Percentiles rank a stretch among this genome's conserved stretches.
These are phyloP conservation scores for Puccinia novopanici DNA, from an alignment of 1,284 basidiomycete species.

Conservation along the genomic window DNA sequence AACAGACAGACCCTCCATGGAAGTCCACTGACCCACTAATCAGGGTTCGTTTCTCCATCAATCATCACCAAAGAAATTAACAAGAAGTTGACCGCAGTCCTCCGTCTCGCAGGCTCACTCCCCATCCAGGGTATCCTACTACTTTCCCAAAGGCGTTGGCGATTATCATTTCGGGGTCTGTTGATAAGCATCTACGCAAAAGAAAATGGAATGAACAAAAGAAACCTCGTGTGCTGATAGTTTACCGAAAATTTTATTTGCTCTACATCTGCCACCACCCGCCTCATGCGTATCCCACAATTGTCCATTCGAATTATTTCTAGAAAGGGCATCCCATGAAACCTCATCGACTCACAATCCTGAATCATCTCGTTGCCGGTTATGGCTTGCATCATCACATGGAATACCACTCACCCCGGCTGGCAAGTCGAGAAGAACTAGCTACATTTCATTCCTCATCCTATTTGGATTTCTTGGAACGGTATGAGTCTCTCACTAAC, in stretches of 20 bases:
- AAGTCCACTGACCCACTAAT: background rate
- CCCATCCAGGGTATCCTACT: constrained; percentile 81
- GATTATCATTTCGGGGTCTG: constrained; percentile 89
- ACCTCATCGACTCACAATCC: constrained; percentile 88
- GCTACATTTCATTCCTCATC: constrained; percentile 86
- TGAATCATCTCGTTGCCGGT: constrained; percentile 91
- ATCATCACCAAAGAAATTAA: background rate
- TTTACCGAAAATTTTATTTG: constrained; percentile 2
- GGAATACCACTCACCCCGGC: constrained; percentile 84
- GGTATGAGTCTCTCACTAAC: constrained; percentile 63
- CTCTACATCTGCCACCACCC: background rate
- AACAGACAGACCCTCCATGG: constrained; percentile 20
- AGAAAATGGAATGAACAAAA: background rate
- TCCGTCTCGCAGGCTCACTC: constrained; percentile 55
- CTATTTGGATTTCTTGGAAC: constrained; percentile 90
- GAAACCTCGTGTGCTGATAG: background rate
- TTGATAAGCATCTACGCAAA: background rate
- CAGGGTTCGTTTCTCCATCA: constrained; percentile 18
- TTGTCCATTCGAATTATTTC: constrained; percentile 36
- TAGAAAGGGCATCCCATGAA: constrained; percentile 99
- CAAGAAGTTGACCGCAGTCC: background rate
- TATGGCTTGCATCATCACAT: constrained; percentile 96
- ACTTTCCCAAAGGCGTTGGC: constrained; percentile 89
- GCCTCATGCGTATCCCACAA: background rate
- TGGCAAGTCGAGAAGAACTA: constrained; percentile 85